Evolutionary conservation across 1,284 basidiomycete species (phyloP), one percentile per base, ranked within the genome.

Genomic region (Cutaneotrichosporon mucoides): DNA sequence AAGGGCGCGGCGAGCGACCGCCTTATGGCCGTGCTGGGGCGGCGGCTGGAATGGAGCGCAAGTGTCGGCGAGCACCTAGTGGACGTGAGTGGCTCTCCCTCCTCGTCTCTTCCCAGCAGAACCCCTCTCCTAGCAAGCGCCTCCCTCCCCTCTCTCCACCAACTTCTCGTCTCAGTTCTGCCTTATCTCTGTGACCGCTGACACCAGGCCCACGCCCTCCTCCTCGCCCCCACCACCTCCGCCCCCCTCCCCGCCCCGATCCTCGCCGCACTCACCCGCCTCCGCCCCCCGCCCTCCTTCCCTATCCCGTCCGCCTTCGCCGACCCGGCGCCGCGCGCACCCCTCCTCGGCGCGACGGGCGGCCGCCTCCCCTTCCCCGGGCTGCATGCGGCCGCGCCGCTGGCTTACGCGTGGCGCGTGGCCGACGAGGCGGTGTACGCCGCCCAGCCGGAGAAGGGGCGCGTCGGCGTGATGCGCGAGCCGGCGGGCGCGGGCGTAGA

Each of bases 361-460:
- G 62, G 60, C n/a, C 63, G 65, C 16, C 61, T 75, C 2, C 70
- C 72, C 6, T 43, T 75, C 4, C 59, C 69, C n/a, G 37, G 54
- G 1, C 46, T 67, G 35, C 68, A 72, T 60, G 70, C 71, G 7
- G 47, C 66, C 48, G 72, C 71, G 2, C 67, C 71, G 11, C 54
- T 75, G 11, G 52, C 61, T 7, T 74, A 76, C 57, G 72, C 73
- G 3, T 75, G 71, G 72, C 53, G 66, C 12, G 69, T 76, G 42
- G 70, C 73, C 12, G 71, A 75, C 51, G 60, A 61, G 5, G 73
- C 73, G 3, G 42, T 74, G 34, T 59, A 57, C 8, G 47, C 62
- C 8, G 59, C 61, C 4, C 62, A 64, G 13, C 63, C 52, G 41
- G 45, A 59, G 13, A 40, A 46, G 48, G 55, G 60, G 8, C 60